Conservation (phyloP, 495 filamentous ascomycete genomes). For the Neurospora tetrasperma region DNA sequence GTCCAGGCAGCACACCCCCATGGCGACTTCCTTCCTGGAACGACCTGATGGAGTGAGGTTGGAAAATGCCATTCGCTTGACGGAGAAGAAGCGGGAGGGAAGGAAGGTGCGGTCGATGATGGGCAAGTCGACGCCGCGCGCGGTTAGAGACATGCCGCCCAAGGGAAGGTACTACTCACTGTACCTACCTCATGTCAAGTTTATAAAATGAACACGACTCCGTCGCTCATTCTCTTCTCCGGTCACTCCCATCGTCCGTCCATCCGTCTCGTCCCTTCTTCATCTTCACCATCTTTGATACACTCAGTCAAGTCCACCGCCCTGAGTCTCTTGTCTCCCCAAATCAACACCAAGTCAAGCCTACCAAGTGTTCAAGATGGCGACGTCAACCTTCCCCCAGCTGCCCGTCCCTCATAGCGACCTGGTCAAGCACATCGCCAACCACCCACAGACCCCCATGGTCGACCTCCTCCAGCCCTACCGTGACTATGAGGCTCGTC, state of each 20-base stretch:
- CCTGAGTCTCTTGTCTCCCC: not conserved
- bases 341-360: not conserved
- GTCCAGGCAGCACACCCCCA: not conserved
- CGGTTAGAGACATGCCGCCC: not conserved
- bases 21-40: not conserved
- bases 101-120: not conserved
- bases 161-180: not conserved
- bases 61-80: too few species aligned
- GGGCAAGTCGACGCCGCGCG: not conserved
- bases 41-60: too few species aligned
- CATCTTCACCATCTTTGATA: not conserved
- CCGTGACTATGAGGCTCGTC: conserved; percentile 53
- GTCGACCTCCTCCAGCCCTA: conserved; percentile 54
- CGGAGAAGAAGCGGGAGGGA: not conserved
- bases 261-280: not conserved
- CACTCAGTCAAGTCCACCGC: not conserved
- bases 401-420: conserved; percentile 33
- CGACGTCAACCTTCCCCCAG: conserved; percentile 25
- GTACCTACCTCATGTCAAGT: not conserved
- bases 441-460: conserved; percentile 45
- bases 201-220: not conserved
- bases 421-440: conserved; percentile 35
- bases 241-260: not conserved
- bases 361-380: conserved; percentile 17
- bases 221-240: not conserved